Percentiles rank a stretch among this genome's conserved stretches.
phyloP scores from a whole-genome alignment of 768 basidiomycete species.

The Ramaria rubella region DNA sequence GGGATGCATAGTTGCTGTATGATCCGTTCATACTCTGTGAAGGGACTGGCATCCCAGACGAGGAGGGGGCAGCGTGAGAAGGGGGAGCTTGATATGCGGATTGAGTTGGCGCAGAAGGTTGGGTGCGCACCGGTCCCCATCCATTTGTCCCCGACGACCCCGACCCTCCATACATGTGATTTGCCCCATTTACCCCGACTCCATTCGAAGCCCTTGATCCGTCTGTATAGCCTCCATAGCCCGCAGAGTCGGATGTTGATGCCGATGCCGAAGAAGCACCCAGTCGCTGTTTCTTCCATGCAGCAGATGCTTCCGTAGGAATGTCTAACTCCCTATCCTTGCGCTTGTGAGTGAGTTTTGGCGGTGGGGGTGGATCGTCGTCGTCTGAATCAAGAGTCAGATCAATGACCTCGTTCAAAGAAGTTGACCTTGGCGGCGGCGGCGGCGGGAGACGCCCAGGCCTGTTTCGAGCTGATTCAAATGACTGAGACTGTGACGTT shows the following conservation, averaged over 20 bases:
- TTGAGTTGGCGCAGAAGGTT: neutral
- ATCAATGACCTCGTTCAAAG: slow-evolving; percentile 63
- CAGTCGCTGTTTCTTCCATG: slow-evolving; percentile 1
- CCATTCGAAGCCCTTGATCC: neutral
- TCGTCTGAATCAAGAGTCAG: slow-evolving; percentile 77
- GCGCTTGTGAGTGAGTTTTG: slow-evolving; percentile 15
- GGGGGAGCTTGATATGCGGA: neutral
- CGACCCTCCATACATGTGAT: neutral
- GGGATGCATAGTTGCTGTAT: neutral
- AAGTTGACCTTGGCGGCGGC: slow-evolving; percentile 20
- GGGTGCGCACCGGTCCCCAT: slow-evolving; percentile 6
- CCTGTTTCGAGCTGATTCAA: slow-evolving; percentile 24
- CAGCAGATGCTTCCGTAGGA: slow-evolving; percentile 18
- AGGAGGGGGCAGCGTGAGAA: neutral
- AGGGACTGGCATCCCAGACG: neutral
- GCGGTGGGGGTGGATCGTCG: slow-evolving; percentile 39
- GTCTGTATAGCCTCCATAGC: neutral
- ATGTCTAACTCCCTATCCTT: slow-evolving; percentile 32
- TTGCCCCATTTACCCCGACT: neutral
- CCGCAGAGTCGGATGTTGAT: neutral
- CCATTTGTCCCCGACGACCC: neutral
- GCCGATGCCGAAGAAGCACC: neutral
- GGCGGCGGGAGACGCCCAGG: neutral
- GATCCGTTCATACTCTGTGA: neutral
- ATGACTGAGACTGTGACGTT: slow-evolving; percentile 13